Evolutionary conservation across 2,329 filamentous ascomycete genomes (phyloP).

Genomic region (Beauveria pseudobassiana): DNA sequence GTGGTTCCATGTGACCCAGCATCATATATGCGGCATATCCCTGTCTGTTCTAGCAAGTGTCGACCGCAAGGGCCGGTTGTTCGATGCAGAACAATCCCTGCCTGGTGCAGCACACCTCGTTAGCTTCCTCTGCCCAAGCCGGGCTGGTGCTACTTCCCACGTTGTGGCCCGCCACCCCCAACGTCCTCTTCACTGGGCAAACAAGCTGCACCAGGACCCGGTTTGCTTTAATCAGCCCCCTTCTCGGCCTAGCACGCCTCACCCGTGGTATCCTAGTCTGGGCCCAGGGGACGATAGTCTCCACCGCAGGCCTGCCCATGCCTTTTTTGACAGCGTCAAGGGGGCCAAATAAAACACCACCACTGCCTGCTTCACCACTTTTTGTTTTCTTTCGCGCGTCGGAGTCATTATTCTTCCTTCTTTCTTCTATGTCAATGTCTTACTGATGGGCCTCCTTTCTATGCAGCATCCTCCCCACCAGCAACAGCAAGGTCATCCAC

Average conservation of each 20-base stretch:
- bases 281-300: constrained; percentile 31
- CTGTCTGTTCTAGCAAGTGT: not conserved
- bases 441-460: constrained; percentile 54
- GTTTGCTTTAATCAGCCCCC: constrained; percentile 30
- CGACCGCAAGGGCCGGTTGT: constrained; percentile 7
- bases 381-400: constrained; percentile 29
- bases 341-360: constrained; percentile 43
- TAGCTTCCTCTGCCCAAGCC: not conserved
- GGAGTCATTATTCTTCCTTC: constrained; percentile 11
- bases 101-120: not conserved
- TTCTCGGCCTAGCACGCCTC: constrained; percentile 41
- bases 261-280: constrained; percentile 43
- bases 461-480: constrained; percentile 73
- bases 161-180: constrained; percentile 12
- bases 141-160: constrained; percentile 13
- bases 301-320: constrained; percentile 31
- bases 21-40: constrained; percentile 1
- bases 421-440: constrained; percentile 24
- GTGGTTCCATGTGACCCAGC: not conserved
- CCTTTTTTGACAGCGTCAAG: constrained; percentile 36
- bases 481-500: constrained; percentile 58
- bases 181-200: constrained; percentile 13
- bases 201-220: constrained; percentile 12
- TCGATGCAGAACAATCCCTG: constrained; percentile 10
- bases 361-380: constrained; percentile 31